These are phyloP conservation scores for Tillandsia leiboldiana DNA, from an alignment of 176 grass and related monocot genomes.

Conservation along the genomic window DNA sequence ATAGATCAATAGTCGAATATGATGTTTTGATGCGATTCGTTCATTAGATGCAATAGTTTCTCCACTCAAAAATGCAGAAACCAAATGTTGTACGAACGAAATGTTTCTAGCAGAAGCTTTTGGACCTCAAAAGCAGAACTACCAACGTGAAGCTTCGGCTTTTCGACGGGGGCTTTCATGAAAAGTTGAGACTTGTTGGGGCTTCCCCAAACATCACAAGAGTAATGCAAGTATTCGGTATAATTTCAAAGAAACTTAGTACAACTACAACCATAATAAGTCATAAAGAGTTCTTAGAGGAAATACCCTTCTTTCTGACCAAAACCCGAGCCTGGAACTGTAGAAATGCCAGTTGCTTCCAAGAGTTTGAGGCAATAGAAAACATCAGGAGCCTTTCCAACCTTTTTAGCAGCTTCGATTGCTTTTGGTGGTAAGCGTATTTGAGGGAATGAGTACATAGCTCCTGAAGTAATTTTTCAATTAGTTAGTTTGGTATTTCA, in stretches of 20 bases:
- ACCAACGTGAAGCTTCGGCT: no score
- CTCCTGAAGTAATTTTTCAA: slow-evolving; percentile 42
- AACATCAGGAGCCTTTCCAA: slow-evolving; percentile 77
- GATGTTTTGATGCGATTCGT: no score
- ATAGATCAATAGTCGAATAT: no score
- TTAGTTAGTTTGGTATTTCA: background rate
- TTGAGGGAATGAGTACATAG: slow-evolving; percentile 99
- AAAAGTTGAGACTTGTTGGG: no score
- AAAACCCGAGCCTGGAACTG: slow-evolving; percentile 95
- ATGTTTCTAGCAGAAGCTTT: no score
- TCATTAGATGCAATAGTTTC: no score
- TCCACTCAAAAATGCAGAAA: no score
- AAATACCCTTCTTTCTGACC: slow-evolving; percentile 97
- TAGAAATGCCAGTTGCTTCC: slow-evolving; percentile 94
- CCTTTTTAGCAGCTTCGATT: slow-evolving; percentile 70
- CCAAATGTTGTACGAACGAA: no score
- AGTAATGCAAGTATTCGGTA: no score
- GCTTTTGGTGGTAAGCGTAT: slow-evolving; percentile 74
- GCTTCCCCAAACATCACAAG: no score
- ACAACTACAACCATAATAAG: background rate
- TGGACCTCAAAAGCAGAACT: no score
- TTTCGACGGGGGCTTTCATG: no score
- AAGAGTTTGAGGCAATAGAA: slow-evolving; percentile 96
- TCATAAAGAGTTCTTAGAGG: background rate
- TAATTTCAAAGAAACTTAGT: background rate